Percentiles rank a stretch among this genome's conserved stretches.
phyloP scores from a whole-genome alignment of 768 basidiomycete genomes.

The Atractiella rhizophila region DNA sequence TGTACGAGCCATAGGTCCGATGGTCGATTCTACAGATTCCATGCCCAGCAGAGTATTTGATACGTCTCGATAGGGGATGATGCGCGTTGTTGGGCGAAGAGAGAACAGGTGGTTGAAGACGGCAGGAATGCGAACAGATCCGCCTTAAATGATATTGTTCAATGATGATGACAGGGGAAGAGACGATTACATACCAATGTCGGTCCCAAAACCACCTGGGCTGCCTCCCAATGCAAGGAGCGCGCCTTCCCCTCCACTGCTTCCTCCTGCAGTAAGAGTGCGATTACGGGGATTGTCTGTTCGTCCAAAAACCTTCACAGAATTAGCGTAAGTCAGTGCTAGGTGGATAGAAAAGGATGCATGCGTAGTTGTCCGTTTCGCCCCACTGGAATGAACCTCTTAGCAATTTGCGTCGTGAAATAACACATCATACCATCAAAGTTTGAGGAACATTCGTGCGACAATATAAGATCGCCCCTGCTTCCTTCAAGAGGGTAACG shows the following conservation, averaged over 20 bases:
- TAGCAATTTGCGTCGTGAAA: no score
- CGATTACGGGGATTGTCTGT: slow-evolving; percentile 54
- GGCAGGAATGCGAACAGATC: slow-evolving; percentile 45
- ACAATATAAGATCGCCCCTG: slow-evolving; percentile 29
- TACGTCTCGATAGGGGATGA: no score
- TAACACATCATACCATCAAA: slow-evolving; percentile 12
- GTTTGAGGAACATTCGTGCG: slow-evolving; percentile 17
- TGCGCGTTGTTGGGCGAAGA: slow-evolving; percentile 40
- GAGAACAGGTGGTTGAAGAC: slow-evolving; percentile 27
- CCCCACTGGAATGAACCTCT: slow-evolving; percentile 7
- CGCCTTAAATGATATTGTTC: slow-evolving; percentile 48
- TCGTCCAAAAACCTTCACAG: slow-evolving; percentile 52
- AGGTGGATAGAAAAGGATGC: slow-evolving; percentile 8
- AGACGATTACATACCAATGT: not conserved
- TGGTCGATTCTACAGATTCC: slow-evolving; percentile 22
- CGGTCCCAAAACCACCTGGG: slow-evolving; percentile 28
- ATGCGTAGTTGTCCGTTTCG: not conserved
- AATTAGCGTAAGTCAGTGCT: slow-evolving; percentile 57
- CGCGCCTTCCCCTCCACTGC: slow-evolving; percentile 65
- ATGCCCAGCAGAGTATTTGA: no score
- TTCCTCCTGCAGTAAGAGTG: slow-evolving; percentile 46
- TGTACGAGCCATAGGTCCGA: slow-evolving; percentile 24
- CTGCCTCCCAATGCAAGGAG: slow-evolving; percentile 31
- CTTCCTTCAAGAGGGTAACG: slow-evolving; percentile 37
- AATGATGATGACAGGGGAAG: not conserved